Evolutionary conservation across 2,329 filamentous ascomycete species (phyloP).

Genomic region (Rosellinia necatrix): DNA sequence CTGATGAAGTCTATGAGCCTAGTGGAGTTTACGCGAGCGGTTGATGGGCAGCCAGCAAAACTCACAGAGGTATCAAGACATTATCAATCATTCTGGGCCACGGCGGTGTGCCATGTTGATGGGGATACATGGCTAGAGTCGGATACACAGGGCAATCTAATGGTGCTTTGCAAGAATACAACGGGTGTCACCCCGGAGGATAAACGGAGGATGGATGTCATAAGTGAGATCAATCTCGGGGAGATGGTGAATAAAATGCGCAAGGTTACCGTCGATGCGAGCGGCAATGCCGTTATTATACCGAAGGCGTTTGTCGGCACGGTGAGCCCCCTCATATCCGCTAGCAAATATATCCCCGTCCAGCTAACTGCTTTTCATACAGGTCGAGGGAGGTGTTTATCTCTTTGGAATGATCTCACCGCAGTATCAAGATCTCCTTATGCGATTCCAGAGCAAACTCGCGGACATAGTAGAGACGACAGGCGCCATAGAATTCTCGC

Average conservation of each 20-base stretch:
- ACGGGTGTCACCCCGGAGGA: conserved; percentile 78
- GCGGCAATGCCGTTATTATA: conserved; percentile 68
- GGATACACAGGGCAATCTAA: conserved; percentile 85
- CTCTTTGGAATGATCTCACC: conserved; percentile 81
- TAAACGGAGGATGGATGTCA: conserved; percentile 69
- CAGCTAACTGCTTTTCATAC: conserved; percentile 19
- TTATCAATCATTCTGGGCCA: conserved; percentile 81
- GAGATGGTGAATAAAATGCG: conserved; percentile 93
- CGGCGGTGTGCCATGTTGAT: conserved; percentile 74
- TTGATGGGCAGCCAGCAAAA: conserved; percentile 60
- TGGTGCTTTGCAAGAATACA: conserved; percentile 75
- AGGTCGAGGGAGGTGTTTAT: conserved; percentile 92
- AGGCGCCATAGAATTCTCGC: conserved; percentile 75
- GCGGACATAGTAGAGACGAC: conserved; percentile 68
- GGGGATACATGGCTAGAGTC: conserved; percentile 78
- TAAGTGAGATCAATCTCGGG: conserved; percentile 81
- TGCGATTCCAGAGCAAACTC: conserved; percentile 77
- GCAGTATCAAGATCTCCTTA: conserved; percentile 75
- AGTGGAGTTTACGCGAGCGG: conserved; percentile 68
- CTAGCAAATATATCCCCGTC: neutral
- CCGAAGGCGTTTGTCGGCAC: conserved; percentile 89
- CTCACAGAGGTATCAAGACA: conserved; percentile 79
- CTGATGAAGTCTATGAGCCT: conserved; percentile 91
- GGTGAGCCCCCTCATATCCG: conserved; percentile 55
- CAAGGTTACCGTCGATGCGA: conserved; percentile 69